Conservation (phyloP, 257 asterid genomes). For the Echites panduratus region DNA sequence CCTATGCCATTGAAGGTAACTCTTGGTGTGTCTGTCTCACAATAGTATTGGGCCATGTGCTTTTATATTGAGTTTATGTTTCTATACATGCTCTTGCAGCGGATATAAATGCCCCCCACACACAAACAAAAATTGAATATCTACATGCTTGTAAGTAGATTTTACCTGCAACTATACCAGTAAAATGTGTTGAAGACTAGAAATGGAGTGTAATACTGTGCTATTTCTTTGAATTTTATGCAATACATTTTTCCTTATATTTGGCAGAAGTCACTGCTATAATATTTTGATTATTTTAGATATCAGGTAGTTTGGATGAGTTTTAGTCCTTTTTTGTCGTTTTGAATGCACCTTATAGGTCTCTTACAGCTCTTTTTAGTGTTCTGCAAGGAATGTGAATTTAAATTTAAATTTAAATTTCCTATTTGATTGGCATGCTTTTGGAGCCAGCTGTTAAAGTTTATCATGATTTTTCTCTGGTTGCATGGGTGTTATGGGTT, state of each 20-base stretch:
- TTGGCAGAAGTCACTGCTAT: neutral
- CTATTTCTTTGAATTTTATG: no score
- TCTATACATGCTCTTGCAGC: neutral
- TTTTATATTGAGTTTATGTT: neutral
- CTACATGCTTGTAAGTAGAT: no score
- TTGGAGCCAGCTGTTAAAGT: neutral
- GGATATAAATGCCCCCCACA: neutral
- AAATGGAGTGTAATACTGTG: neutral
- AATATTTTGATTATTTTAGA: neutral
- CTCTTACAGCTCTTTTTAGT: neutral
- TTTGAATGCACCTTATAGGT: neutral
- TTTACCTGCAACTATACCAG: no score
- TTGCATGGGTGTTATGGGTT: neutral
- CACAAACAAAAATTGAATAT: no score
- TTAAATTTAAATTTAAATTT: neutral
- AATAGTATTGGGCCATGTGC: neutral
- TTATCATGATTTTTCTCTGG: neutral
- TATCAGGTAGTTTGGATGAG: neutral
- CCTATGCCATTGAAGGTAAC: neutral
- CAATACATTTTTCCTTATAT: neutral
- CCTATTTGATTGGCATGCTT: neutral
- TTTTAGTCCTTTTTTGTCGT: neutral
- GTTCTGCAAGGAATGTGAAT: neutral
- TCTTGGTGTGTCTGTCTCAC: neutral
- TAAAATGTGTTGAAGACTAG: no score